Evolutionary conservation across 257 asterid genomes (phyloP).

Genomic region (Nicotiana noctiflora): DNA sequence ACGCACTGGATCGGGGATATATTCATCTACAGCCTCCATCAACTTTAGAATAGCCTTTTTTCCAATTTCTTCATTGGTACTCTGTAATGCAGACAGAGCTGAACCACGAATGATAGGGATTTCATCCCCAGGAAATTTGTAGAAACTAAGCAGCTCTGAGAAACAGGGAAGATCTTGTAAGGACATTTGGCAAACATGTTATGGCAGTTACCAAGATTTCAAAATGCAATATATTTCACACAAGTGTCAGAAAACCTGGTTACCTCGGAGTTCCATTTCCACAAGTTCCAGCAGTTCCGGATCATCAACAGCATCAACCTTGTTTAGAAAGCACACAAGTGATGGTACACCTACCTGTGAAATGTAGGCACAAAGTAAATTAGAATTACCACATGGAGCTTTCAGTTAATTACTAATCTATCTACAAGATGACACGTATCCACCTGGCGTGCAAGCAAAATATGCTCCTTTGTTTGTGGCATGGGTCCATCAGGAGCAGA

Average conservation of each 20-base stretch:
- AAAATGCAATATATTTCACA: background rate
- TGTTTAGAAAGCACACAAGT: conserved; percentile 91
- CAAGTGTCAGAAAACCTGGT: background rate
- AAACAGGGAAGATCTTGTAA: conserved; percentile 9
- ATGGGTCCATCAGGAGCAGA: conserved; percentile 99
- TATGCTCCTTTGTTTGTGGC: conserved; percentile 99
- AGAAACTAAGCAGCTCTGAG: conserved; percentile 84
- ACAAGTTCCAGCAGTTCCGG: conserved; percentile 93
- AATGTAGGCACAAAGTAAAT: conserved; percentile 1
- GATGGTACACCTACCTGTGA: conserved; percentile 95
- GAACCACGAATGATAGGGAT: conserved; percentile 98
- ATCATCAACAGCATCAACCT: conserved; percentile 94
- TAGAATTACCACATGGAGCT: background rate
- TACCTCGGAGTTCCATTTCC: conserved; percentile 99
- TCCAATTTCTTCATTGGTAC: conserved; percentile 84
- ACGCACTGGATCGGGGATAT: conserved; percentile 96
- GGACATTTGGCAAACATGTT: background rate
- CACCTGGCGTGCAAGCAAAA: conserved; percentile 98
- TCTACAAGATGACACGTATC: conserved; percentile 15
- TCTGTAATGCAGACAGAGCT: conserved; percentile 93
- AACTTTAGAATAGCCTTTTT: conserved; percentile 72
- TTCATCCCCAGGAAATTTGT: conserved; percentile 98
- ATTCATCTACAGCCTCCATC: conserved; percentile 96
- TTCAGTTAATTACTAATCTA: background rate
- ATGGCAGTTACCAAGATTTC: background rate